These are phyloP conservation scores for Diplodia seriata DNA, from an alignment of 2,329 filamentous ascomycete species.

Conservation along the genomic window DNA sequence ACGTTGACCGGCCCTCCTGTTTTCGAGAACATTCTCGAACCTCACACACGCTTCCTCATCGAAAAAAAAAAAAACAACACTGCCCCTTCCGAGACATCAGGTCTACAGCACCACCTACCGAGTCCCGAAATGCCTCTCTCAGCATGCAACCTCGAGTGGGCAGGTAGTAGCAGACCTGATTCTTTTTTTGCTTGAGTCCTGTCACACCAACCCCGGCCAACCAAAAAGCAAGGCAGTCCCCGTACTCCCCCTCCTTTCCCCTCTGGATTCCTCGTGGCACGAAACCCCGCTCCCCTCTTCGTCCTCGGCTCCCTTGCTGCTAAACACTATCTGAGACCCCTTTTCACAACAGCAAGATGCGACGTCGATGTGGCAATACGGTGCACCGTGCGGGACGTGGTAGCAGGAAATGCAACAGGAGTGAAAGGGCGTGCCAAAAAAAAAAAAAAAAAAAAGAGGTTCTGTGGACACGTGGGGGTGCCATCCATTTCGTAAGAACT, in stretches of 20 bases:
- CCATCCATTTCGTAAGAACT: not conserved
- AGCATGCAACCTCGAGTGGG: not conserved
- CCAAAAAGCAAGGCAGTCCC: slow-evolving; percentile 1
- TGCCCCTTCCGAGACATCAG: not conserved
- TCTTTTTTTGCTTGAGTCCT: not conserved
- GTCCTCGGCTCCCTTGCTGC: not conserved
- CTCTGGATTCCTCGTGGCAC: not conserved
- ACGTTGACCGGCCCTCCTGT: not conserved
- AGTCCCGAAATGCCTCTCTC: not conserved
- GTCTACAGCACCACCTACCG: not conserved
- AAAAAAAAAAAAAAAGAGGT: too few species aligned
- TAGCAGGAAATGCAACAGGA: not conserved
- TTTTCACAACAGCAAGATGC: slow-evolving; percentile 13
- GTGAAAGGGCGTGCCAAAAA: not conserved
- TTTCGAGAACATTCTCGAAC: slow-evolving; percentile 4
- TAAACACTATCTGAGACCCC: not conserved
- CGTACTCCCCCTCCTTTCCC: not conserved
- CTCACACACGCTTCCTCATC: not conserved
- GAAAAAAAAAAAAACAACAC: too few species aligned
- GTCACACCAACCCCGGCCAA: not conserved
- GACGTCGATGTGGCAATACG: slow-evolving; percentile 4
- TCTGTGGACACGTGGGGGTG: not conserved
- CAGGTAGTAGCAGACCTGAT: not conserved
- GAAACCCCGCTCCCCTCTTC: not conserved
- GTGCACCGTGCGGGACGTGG: not conserved